phyloP scores from a whole-genome alignment of 345 rosid genomes.

The Corchorus olitorius region DNA sequence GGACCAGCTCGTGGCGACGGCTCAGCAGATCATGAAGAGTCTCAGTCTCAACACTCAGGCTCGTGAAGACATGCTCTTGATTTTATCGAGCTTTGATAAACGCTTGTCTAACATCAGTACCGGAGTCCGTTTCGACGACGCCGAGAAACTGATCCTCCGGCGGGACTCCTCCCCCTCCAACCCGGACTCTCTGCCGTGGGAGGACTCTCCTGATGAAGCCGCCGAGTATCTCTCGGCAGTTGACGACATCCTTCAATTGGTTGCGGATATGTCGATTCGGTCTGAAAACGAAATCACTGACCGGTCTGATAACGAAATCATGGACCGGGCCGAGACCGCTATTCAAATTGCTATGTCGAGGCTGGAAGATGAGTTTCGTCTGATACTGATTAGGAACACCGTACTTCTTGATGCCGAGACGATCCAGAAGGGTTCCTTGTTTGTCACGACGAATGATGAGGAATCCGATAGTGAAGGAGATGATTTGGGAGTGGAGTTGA shows the following conservation, averaged over 20 bases:
- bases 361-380: constrained; percentile 88
- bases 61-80: constrained; percentile 90
- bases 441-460: constrained; percentile 55
- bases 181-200: constrained; percentile 55
- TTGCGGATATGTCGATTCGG: constrained; percentile 50
- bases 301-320: constrained; percentile 38
- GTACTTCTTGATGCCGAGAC: constrained; percentile 83
- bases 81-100: constrained; percentile 93
- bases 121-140: constrained; percentile 52
- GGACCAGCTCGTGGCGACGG: constrained; percentile 95
- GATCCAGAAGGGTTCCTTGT: constrained; percentile 69
- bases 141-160: constrained; percentile 68
- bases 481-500: constrained; percentile 80
- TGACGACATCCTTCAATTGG: constrained; percentile 67
- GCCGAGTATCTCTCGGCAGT: constrained; percentile 69
- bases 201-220: constrained; percentile 71
- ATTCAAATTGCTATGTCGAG: constrained; percentile 93
- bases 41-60: constrained; percentile 70
- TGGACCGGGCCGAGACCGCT: constrained; percentile 84
- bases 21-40: constrained; percentile 94
- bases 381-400: constrained; percentile 67
- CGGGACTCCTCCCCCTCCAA: constrained; percentile 53
- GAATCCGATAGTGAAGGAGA: constrained; percentile 66
- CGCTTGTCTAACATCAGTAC: constrained; percentile 81
- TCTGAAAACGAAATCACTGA: not conserved